Evolutionary conservation across 148 eudicot genomes (phyloP), one percentile per base, ranked within the genome.

Genomic region (Vaccinium corymbosum): DNA sequence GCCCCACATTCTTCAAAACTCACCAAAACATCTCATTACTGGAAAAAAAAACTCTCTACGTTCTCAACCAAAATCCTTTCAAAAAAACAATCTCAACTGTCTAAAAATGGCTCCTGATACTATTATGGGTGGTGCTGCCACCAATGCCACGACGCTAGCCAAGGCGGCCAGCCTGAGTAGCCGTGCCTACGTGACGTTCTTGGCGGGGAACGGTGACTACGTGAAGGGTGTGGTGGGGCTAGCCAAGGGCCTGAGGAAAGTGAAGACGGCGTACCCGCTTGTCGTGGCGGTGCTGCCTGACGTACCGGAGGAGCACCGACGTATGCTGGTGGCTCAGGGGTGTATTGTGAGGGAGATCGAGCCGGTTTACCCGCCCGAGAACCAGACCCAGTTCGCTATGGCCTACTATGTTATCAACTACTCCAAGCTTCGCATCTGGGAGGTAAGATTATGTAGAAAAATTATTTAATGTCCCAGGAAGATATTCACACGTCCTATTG

Each of bases 381-480:
- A 93, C 55, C 92, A 89, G 53, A 94, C 94, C 76, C 88, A 91
- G 84, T 94, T 93, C 79, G 96, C 98, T 16, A 94, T 93, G 95
- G 89, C 98, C 42, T 94, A 94, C 46, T 94, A 93, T 82, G 95
- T 93, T 83, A 93, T 94, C 82, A 94, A 94, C 86, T 94, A 94
- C 85, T 94, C 98, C 82, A 94, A 94, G 81, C 96, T 94, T 56
- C 88, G 96, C 1, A 94, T 94, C 19, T 94, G 96, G 96, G 94
- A 94, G 97, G 97, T 94, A 73, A 3, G 0, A 42, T 42, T 4
- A 5, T 42, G 46, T 5, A 3, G 6, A 3, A 42, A 42, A 42
- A 42, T 42, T 42, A 42, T 42, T 42, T 0, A 42, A 3, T 42
- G 46, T 5, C 46, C 46, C 3, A 3, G 6, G 46, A 1, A 32